A percentile compares a stretch with the other conserved stretches of the same genome.
These are phyloP conservation scores for Fusarium sororula DNA, from an alignment of 2,329 filamentous ascomycete species.

Conservation along the genomic window DNA sequence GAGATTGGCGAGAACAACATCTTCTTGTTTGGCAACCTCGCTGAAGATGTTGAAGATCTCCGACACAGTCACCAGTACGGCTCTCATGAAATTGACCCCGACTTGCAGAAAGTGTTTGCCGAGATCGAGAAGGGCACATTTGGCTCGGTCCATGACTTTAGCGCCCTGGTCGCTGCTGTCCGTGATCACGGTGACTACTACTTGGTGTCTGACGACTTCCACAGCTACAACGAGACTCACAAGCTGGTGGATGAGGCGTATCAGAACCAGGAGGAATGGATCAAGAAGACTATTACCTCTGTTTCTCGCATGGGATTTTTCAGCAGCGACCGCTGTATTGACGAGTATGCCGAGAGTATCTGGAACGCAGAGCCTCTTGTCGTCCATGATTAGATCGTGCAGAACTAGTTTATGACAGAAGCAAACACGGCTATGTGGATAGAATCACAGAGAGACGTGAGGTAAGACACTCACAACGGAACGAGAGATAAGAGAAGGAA, in stretches of 20 bases:
- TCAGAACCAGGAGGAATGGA: conserved; percentile 90
- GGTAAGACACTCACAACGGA: not conserved
- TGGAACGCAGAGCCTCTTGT: conserved; percentile 92
- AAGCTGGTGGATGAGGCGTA: conserved; percentile 91
- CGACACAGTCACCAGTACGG: conserved; percentile 90
- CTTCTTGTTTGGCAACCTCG: conserved; percentile 95
- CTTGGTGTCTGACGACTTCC: conserved; percentile 96
- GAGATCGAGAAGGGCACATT: conserved; percentile 84
- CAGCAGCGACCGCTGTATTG: conserved; percentile 92
- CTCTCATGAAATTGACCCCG: conserved; percentile 77
- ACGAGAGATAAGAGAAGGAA: conserved; percentile 4
- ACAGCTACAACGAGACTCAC: conserved; percentile 92
- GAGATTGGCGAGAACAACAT: conserved; percentile 98
- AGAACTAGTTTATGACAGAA: conserved; percentile 1
- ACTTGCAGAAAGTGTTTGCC: conserved; percentile 83
- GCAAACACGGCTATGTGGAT: conserved; percentile 14
- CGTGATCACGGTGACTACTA: conserved; percentile 97
- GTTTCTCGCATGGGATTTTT: conserved; percentile 98
- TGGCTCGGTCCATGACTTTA: conserved; percentile 80
- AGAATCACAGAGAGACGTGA: conserved; percentile 17
- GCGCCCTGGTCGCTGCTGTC: conserved; percentile 84
- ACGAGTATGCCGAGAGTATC: conserved; percentile 95
- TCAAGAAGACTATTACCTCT: conserved; percentile 86
- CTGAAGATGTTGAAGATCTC: conserved; percentile 96
- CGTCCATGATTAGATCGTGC: conserved; percentile 49